Percentiles rank a stretch among this genome's conserved stretches.
These are phyloP conservation scores for Collybia sordida DNA, from an alignment of 768 basidiomycete species.

Conservation along the genomic window DNA sequence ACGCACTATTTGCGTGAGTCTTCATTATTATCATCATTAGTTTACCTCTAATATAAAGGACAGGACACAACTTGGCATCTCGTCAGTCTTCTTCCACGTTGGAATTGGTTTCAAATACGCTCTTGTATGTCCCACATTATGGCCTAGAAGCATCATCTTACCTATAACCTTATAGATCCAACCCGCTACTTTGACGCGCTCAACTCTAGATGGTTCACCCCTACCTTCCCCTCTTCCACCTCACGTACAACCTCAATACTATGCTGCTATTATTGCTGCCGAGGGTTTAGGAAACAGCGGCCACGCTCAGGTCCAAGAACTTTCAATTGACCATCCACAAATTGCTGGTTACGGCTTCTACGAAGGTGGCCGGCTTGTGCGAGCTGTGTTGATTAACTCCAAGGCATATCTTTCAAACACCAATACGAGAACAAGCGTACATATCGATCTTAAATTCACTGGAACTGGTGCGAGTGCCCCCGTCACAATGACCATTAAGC, in stretches of 20 bases:
- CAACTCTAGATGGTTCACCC: constrained; percentile 52
- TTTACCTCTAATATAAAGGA: neutral
- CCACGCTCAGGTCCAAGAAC: constrained; percentile 41
- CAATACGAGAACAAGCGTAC: constrained; percentile 36
- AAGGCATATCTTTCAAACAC: constrained; percentile 43
- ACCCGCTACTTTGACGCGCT: constrained; percentile 56
- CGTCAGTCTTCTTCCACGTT: constrained; percentile 60
- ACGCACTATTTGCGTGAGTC: constrained; percentile 43
- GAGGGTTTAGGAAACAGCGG: constrained; percentile 55
- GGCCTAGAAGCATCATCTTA: neutral
- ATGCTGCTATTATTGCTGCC: constrained; percentile 58
- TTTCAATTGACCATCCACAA: constrained; percentile 42
- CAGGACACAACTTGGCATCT: constrained; percentile 40
- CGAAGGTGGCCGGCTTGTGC: constrained; percentile 39
- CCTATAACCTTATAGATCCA: constrained; percentile 48
- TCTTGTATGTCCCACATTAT: constrained; percentile 35
- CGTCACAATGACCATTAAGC: constrained; percentile 41
- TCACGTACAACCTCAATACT: constrained; percentile 67
- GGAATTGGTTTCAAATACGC: constrained; percentile 75
- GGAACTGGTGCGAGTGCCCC: constrained; percentile 20
- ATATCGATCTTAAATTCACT: constrained; percentile 41
- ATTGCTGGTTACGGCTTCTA: constrained; percentile 66
- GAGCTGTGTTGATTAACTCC: constrained; percentile 61
- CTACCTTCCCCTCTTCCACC: constrained; percentile 50
- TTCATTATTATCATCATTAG: neutral